phyloP scores from a whole-genome alignment of 441 rosid species.

The Arabidopsis lyrata region DNA sequence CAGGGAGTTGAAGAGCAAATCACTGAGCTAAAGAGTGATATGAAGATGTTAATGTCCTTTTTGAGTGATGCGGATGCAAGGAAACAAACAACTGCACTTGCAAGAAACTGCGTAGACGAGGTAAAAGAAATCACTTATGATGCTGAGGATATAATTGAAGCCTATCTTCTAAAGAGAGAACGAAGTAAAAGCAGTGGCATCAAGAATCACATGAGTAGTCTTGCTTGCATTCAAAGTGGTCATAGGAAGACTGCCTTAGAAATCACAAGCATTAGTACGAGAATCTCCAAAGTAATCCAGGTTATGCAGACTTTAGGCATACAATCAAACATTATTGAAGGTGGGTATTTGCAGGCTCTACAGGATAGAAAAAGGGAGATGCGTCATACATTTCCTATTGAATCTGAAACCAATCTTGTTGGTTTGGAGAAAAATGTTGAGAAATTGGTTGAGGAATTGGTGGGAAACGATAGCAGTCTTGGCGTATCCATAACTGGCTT shows the following conservation, averaged over 20 bases:
- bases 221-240: neutral
- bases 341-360: neutral
- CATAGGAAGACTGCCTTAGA: neutral
- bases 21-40: neutral
- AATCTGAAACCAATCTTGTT: neutral
- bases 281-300: neutral
- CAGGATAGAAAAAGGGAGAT: neutral
- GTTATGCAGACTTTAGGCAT: neutral
- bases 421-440: neutral
- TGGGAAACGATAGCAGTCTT: neutral
- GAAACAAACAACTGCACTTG: neutral
- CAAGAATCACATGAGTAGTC: neutral
- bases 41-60: neutral
- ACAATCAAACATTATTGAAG: neutral
- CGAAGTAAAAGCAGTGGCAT: neutral
- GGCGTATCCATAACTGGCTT: neutral
- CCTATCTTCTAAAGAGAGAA: neutral
- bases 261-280: neutral
- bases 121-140: neutral
- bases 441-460: neutral
- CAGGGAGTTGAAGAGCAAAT: neutral
- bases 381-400: neutral
- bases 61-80: neutral
- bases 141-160: neutral
- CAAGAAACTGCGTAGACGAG: neutral